Base-by-base conservation (phyloP, 306 rosid genomes). In the Casuarina cunninghamiana region DNA sequence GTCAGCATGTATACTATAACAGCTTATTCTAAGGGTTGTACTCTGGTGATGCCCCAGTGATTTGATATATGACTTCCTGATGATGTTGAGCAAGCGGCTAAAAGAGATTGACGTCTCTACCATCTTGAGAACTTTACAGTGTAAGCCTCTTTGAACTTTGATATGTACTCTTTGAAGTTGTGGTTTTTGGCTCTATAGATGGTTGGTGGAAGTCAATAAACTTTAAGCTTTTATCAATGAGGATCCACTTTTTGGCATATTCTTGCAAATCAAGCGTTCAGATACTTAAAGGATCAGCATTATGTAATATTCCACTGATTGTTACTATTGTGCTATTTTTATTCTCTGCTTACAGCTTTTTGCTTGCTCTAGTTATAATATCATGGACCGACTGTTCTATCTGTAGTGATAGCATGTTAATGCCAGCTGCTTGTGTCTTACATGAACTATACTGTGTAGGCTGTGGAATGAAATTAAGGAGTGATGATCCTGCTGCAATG, bases 401-500 rank as follows among this genome's bases (percentile, higher is more conserved):
- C 78, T 78, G 77, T 60, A 26, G 83, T 44, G 12, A 35, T 72
- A 53, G 55, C 55, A 46, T 75, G 73, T 15, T 60, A 74, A 75
- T 41, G 60, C 50, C 51, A 43, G 43, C 72, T 49, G 54, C 65
- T 58, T 11, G 11, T 78, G n/a, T 61, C 43, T 80, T 66, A 81
- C 60, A 13, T 69, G 69, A 45, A 68, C 53, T 72, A 51, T 57
- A 75, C 61, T 83, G 49, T 60, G 70, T 72, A 95, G 98, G 90
- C 69, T 91, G 97, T 90, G 98, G 98, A 79, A 95, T 95, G 98
- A 95, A 92, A 89, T 84, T 95, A 75, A 88, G 98, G 86, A 90
- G 87, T 39, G 97, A 89, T 82, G 98, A 95, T 86, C 98, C 97
- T 69, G 70, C 80, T 86, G 83, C 93, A 51, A 91, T 95, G 98